Conservation (phyloP, 345 rosid genomes). For the thale cress (Arabidopsis thaliana) region DNA sequence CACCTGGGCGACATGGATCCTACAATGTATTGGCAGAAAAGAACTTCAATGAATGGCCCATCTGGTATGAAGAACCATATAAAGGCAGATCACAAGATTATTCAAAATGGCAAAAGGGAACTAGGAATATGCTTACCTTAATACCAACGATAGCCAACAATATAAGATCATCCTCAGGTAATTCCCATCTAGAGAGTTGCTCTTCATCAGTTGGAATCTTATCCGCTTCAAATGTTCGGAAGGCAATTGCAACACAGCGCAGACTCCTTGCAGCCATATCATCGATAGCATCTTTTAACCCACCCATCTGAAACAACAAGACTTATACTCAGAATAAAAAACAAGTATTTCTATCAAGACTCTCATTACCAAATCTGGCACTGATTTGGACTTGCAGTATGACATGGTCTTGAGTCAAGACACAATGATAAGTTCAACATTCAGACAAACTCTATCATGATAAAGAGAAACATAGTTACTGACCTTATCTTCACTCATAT, state of each 20-base stretch:
- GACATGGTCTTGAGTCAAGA: background rate
- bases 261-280: conserved; percentile 88
- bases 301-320: conserved; percentile 53
- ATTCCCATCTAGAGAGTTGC: conserved; percentile 64
- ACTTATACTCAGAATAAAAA: conserved; percentile 28
- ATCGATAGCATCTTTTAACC: conserved; percentile 63
- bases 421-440: background rate
- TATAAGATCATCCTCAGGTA: conserved; percentile 91
- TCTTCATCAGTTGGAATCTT: conserved; percentile 78
- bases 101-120: background rate
- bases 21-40: conserved; percentile 46
- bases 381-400: conserved; percentile 29
- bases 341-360: background rate
- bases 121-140: conserved; percentile 57
- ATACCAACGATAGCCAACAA: conserved; percentile 89
- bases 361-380: conserved; percentile 15
- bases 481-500: conserved; percentile 77
- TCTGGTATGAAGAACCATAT: conserved; percentile 9
- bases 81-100: background rate
- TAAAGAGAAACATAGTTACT: conserved; percentile 9
- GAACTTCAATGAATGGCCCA: conserved; percentile 3
- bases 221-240: conserved; percentile 62
- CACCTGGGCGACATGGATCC: conserved; percentile 98
- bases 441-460: conserved; percentile 11
- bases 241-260: conserved; percentile 95